Evolutionary conservation across 768 basidiomycete species (phyloP).

Genomic region (Termitomyces sp.): DNA sequence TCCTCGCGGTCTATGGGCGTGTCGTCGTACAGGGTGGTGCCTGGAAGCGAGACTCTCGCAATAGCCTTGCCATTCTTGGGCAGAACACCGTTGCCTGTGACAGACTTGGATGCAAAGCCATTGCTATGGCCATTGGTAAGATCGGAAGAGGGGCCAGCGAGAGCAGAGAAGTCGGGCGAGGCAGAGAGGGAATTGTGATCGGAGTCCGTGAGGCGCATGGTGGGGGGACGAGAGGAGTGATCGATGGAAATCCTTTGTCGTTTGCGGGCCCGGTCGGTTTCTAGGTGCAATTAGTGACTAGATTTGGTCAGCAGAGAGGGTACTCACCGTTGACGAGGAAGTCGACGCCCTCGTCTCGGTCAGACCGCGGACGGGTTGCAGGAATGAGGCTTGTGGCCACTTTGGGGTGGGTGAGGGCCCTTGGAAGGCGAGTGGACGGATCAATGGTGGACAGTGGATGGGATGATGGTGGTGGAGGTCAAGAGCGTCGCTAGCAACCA

Average conservation of each 20-base stretch:
- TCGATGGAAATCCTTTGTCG: constrained; percentile 56
- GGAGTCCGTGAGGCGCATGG: constrained; percentile 49
- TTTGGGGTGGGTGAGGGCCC: constrained; percentile 47
- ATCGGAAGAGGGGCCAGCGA: constrained; percentile 52
- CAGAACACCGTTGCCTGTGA: constrained; percentile 34
- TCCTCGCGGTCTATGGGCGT: constrained; percentile 82
- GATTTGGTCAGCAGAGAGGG: constrained; percentile 10
- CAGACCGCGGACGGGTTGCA: constrained; percentile 55
- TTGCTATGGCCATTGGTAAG: constrained; percentile 37
- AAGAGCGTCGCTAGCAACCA: neutral
- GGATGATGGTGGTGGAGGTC: constrained; percentile 7
- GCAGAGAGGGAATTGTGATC: constrained; percentile 42
- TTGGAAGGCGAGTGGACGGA: constrained; percentile 50
- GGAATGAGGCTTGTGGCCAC: constrained; percentile 48
- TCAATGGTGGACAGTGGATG: constrained; percentile 46
- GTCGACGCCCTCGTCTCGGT: constrained; percentile 47
- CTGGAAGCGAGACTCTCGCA: constrained; percentile 61
- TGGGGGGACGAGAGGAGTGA: constrained; percentile 24
- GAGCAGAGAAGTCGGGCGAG: constrained; percentile 35
- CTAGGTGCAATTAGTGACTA: constrained; percentile 12
- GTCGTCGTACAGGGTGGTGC: constrained; percentile 73
- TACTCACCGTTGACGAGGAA: constrained; percentile 26
- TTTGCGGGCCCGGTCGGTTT: constrained; percentile 51
- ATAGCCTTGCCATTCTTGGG: constrained; percentile 46
- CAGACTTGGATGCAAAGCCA: constrained; percentile 31